Evolutionary conservation across 805 yeast genomes (phyloP), one percentile per base, ranked within the genome.

Genomic region (Spathaspora gorwiae): DNA sequence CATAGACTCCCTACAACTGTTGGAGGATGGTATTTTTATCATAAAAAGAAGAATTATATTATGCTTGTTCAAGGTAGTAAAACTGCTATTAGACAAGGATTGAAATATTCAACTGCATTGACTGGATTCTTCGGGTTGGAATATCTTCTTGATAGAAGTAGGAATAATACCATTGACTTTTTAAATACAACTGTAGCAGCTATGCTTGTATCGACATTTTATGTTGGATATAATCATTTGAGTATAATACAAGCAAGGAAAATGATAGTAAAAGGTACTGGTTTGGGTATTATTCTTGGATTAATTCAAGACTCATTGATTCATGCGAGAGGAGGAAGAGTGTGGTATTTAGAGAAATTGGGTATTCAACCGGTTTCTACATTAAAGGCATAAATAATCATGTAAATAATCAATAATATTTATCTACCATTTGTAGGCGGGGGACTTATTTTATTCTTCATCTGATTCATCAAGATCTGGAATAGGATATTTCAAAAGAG

Each of bases 11-110:
- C 96, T 7, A 72, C 63, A 19, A 80, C 84, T 0, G 83, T 80
- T 44, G 90, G 88, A 15, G 94, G 92, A 0, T 88, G 96, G 96
- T 88, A 84, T 57, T 84, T 83, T 59, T 88, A 88, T 63, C 94
- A 88, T 64, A 87, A 85, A 64, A 75, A 88, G 50, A 88, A 87
- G 66, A 84, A 86, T 62, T 85, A 86, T 61, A 85, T 84, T 29
- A 79, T 87, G 64, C 62, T 84, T 32, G 70, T 76, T 46, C 69
- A 70, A 26, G 87, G 87, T 1, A 64, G 79, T 50, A 66, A 65
- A 14, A 44, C 52, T 7, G 90, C 84, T 0, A 53, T 74, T n/a
- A 60, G 55, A 33, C 67, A 68, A 8, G 75, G 65, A 0, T 36
- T 53, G 33, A 44, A 50, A 54, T 68, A 73, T 43, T 66, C 80